phyloP scores from a whole-genome alignment of 2,329 filamentous ascomycete genomes.

The Sporothrix curviconia region DNA sequence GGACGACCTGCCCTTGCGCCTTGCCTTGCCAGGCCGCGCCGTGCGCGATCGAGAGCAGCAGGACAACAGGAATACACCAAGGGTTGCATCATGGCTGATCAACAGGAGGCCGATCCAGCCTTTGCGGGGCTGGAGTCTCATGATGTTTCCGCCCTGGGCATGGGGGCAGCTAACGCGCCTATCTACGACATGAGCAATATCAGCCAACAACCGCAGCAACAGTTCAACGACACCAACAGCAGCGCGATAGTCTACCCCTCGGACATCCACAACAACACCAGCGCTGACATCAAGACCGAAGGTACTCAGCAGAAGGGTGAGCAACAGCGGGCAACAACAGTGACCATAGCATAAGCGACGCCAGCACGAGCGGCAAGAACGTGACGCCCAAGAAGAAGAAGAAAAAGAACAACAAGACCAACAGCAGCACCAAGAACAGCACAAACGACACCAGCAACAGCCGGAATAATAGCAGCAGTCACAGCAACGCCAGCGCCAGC shows the following conservation, averaged over 20 bases:
- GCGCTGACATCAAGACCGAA: neutral
- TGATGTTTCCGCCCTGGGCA: conserved; percentile 11
- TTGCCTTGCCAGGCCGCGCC: too few relatives aligned
- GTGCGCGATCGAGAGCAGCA: too few relatives aligned
- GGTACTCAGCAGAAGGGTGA: neutral
- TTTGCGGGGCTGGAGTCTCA: conserved; percentile 20
- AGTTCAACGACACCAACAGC: neutral
- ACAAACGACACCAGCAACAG: neutral
- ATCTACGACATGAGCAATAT: conserved; percentile 14
- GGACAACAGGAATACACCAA: too few relatives aligned
- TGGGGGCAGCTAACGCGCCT: neutral
- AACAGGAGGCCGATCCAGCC: conserved; percentile 15
- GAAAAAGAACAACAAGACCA: neutral
- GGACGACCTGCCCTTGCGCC: too few relatives aligned
- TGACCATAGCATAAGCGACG: neutral
- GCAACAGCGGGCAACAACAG: conserved; percentile 12
- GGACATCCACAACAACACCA: neutral
- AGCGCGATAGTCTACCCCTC: neutral
- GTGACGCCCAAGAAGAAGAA: neutral
- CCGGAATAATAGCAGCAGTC: neutral
- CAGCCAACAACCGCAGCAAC: conserved; percentile 6
- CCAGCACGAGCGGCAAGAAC: neutral
- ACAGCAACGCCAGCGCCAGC: neutral
- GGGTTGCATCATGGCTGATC: conserved; percentile 17
- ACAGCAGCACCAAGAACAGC: neutral